Base-by-base conservation (phyloP, 148 eudicot species). In the Chenopodium suecicum region DNA sequence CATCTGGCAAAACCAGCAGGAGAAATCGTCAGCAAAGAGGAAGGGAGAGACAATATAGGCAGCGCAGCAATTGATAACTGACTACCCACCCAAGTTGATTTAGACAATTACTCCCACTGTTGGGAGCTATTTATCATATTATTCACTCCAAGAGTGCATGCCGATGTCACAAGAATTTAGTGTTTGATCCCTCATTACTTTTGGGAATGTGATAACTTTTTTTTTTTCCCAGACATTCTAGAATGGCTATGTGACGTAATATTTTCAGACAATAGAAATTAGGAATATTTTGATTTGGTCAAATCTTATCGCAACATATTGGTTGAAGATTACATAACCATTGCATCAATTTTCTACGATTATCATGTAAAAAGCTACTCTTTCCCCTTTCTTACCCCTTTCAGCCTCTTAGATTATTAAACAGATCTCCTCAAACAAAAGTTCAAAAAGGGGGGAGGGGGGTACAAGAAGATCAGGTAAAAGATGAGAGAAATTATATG, bases 1-100 rank as follows among this genome's bases (percentile, higher is more conserved):
- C 86, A 74, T 88, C 98, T 95, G 93, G 81, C 77, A 81, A 75
- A 16, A 83, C 78, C 75, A 86, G 20, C 81, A 77, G 60, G 17
- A 46, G 32, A 75, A 79, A 27, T 22, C 54, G 76, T 78, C 64
- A 78, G 69, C 37, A 44, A 47, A 67, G 1, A 12, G 60, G 31
- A 34, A 50, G 29, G 12, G 65, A 14, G 34, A 14, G 47, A 27
- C 19, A 23, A 41, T 16, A 67, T 47, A 47, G n/a, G 70, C 62
- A 67, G 10, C 44, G 8, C 70, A 68, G 46, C 44, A 34, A 3
- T 34, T 65, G 41, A 75, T 62, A 8, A 17, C 8, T 62, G 27
- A 62, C 63, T 1, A 12, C 52, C 54, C 62, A 56, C 1, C 22
- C 5, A 17, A 56, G 16, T 17, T 13, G 22, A 17, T 17, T 12